Evolutionary conservation across 2,329 filamentous ascomycete genomes (phyloP).

Genomic region (Verticillium tricorpus): DNA sequence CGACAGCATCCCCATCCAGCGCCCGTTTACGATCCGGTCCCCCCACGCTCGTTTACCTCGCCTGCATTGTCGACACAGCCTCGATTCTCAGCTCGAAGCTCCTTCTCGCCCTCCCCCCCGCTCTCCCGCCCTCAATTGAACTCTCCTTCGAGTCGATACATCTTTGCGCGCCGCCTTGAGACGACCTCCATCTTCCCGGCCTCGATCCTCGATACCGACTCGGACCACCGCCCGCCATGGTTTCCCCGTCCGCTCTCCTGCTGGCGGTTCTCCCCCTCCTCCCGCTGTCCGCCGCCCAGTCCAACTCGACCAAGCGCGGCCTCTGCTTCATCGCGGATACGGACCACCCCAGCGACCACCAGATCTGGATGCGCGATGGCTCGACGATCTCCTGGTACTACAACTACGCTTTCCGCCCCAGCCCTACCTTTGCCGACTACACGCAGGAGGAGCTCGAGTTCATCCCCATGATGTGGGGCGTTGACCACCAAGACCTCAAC

Average conservation of each 20-base stretch:
- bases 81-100: not conserved
- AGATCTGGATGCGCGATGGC: slow-evolving; percentile 53
- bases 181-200: not conserved
- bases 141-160: not conserved
- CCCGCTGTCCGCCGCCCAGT: slow-evolving; percentile 20
- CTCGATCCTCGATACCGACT: not conserved
- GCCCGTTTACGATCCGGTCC: not conserved
- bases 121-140: not conserved
- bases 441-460: slow-evolving; percentile 61
- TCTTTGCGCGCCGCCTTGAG: not conserved
- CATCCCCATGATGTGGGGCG: slow-evolving; percentile 77
- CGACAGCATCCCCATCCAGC: not conserved
- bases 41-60: not conserved
- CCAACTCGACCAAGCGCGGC: slow-evolving; percentile 60
- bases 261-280: slow-evolving; percentile 15
- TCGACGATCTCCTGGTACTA: slow-evolving; percentile 78
- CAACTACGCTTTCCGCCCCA: slow-evolving; percentile 63
- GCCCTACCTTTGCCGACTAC: slow-evolving; percentile 41
- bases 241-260: not conserved
- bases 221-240: not conserved
- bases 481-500: slow-evolving; percentile 34
- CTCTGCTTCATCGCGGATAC: slow-evolving; percentile 62
- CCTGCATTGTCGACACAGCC: not conserved
- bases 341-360: slow-evolving; percentile 55
- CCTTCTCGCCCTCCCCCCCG: not conserved